Evolutionary conservation across 2,329 filamentous ascomycete species (phyloP), one percentile per base, ranked within the genome.

Genomic region (Colletotrichum trifolii): DNA sequence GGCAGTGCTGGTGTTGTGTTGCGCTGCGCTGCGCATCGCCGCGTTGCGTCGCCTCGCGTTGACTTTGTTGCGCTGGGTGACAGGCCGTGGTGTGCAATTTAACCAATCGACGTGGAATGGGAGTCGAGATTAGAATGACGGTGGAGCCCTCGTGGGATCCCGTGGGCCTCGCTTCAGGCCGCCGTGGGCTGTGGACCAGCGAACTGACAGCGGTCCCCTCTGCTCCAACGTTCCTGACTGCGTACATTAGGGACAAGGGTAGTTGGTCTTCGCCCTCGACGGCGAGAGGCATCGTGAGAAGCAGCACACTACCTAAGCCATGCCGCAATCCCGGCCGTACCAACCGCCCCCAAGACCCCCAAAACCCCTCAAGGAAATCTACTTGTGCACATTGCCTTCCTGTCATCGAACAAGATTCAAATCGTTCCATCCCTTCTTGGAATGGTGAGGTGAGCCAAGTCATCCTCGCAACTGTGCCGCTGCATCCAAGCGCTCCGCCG

Each of bases 401-500:
- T 25, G 25, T 25, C 25, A 25, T 25, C 1, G 25, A 25, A 25
- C 25, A 25, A 25, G 25, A 25, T 25, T 25, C 25, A 25, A 25
- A 25, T 25, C 25, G 4, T 25, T 25, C 25, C 25, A 25, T 25
- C 25, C 25, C 25, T 25, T 25, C 4, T 25, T 25, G 25, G 25
- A 25, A 25, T 25, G 34, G 17, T 13, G 45, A 40, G 15, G 43
- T 33, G 36, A 40, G 35, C 12, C n/a, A 17, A 25, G 49, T 17
- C 34, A 50, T 53, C 33, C 42, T 48, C 17, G 39, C 33, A 50
- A 43, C 25, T 34, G 46, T 52, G 17, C 15, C 25, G 36, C 53
- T 47, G 42, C 59, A 43, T 66, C 63, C 58, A 55, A 66, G 58
- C 53, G 59, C 58, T 33, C 53, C 39, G 63, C 47, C 58, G 47